phyloP scores from a whole-genome alignment of 2,329 filamentous ascomycete species.

The Fusarium illudens region DNA sequence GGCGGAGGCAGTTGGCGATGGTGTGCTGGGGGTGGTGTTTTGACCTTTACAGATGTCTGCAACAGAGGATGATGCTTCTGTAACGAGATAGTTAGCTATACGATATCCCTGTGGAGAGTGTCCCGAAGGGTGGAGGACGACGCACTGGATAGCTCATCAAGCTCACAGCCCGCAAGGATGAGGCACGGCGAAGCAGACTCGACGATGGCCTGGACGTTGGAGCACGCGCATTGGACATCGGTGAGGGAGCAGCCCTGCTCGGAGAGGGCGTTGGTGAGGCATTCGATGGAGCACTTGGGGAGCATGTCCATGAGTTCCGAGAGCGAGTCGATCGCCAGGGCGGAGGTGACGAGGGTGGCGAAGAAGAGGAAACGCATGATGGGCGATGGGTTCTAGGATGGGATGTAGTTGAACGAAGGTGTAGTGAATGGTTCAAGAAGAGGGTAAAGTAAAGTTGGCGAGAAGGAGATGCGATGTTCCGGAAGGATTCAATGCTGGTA shows the following conservation, averaged over 20 bases:
- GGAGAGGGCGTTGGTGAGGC: slow-evolving; percentile 46
- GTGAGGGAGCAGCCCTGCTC: slow-evolving; percentile 45
- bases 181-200: slow-evolving; percentile 49
- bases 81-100: background rate
- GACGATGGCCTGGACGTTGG: slow-evolving; percentile 47
- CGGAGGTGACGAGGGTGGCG: slow-evolving; percentile 22
- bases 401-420: background rate
- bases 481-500: background rate
- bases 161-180: slow-evolving; percentile 44
- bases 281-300: slow-evolving; percentile 51
- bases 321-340: slow-evolving; percentile 11
- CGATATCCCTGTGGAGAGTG: background rate
- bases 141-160: slow-evolving; percentile 50
- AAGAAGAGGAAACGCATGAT: slow-evolving; percentile 10
- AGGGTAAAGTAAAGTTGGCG: background rate
- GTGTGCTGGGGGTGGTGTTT: slow-evolving; percentile 2
- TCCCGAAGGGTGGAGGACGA: background rate
- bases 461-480: background rate
- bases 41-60: slow-evolving; percentile 9
- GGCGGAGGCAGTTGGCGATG: background rate
- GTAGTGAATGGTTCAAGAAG: background rate
- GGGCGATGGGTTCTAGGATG: background rate
- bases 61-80: background rate
- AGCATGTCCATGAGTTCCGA: slow-evolving; percentile 38
- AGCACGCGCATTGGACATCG: slow-evolving; percentile 52